A percentile compares a stretch with the other conserved stretches of the same genome.
Conservation (phyloP, 139 green algal species). For the Microglena sp. region DNA sequence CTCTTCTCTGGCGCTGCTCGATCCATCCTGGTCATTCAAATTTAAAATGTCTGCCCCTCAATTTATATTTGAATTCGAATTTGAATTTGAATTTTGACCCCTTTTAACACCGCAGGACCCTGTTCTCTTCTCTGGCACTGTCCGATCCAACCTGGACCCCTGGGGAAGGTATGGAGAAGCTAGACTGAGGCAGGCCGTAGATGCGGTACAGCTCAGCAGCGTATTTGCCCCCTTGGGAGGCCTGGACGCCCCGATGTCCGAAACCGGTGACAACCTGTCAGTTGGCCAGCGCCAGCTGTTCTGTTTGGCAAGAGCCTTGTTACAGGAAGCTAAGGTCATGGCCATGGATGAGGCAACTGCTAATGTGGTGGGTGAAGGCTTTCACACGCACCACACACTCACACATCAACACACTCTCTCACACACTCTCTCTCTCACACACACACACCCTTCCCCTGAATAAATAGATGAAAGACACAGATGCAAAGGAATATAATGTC, state of each 20-base stretch:
- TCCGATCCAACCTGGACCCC: constrained; percentile 81
- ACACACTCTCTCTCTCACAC: too few relatives aligned
- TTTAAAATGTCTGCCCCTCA: too few relatives aligned
- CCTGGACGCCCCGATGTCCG: constrained; percentile 40
- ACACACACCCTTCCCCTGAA: too few relatives aligned
- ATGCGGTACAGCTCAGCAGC: constrained; percentile 43
- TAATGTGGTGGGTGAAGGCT: too few relatives aligned
- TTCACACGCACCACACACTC: too few relatives aligned
- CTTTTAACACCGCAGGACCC: constrained; percentile 62
- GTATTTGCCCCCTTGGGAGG: constrained; percentile 15
- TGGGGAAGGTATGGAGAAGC: constrained; percentile 48
- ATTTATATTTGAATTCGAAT: background rate
- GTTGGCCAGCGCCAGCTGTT: constrained; percentile 79
- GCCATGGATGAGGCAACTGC: constrained; percentile 69
- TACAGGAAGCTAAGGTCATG: constrained; percentile 40
- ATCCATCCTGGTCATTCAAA: too few relatives aligned
- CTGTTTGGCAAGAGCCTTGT: constrained; percentile 58
- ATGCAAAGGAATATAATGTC: too few relatives aligned
- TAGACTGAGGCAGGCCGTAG: constrained; percentile 61
- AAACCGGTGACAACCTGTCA: constrained; percentile 65
- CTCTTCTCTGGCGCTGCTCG: too few relatives aligned
- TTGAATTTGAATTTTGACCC: constrained; percentile 21
- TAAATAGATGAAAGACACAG: too few relatives aligned
- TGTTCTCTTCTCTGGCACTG: constrained; percentile 65
- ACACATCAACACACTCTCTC: too few relatives aligned